Evolutionary conservation across 2,329 filamentous ascomycete species (phyloP).

Genomic region (Trichoderma sp.): DNA sequence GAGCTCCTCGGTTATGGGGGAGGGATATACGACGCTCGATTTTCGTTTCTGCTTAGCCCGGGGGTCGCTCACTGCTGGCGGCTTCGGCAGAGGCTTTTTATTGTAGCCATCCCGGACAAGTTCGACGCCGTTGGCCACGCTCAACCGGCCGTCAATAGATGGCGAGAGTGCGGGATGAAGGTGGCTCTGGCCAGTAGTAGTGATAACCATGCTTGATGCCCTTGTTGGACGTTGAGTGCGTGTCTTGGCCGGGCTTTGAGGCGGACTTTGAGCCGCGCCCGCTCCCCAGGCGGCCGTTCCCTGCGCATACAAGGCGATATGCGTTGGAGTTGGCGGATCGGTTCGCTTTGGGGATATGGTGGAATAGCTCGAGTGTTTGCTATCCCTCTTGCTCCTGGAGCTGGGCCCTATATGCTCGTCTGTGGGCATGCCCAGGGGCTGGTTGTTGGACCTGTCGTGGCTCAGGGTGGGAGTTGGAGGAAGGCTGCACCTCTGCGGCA

Average conservation of each 20-base stretch:
- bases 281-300: not conserved
- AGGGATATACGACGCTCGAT: not conserved
- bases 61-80: not conserved
- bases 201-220: conserved; percentile 35
- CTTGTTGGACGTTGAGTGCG: conserved; percentile 6
- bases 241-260: not conserved
- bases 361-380: conserved; percentile 33
- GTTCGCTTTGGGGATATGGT: conserved; percentile 34
- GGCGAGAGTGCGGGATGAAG: conserved; percentile 26
- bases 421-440: conserved; percentile 7
- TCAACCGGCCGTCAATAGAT: conserved; percentile 34
- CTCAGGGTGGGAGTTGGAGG: not conserved
- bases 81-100: conserved; percentile 19
- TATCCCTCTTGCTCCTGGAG: conserved; percentile 24
- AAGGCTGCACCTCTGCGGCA: not conserved
- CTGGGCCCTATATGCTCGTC: conserved; percentile 29
- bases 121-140: conserved; percentile 21
- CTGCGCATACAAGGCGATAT: conserved; percentile 5
- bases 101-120: conserved; percentile 14
- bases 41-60: not conserved
- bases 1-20: conserved; percentile 24
- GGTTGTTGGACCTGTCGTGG: conserved; percentile 6
- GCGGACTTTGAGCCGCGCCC: not conserved
- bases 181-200: conserved; percentile 22
- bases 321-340: conserved; percentile 26